Evolutionary conservation across 2,329 filamentous ascomycete genomes (phyloP).

Genomic region (Penicillium capsulatum): DNA sequence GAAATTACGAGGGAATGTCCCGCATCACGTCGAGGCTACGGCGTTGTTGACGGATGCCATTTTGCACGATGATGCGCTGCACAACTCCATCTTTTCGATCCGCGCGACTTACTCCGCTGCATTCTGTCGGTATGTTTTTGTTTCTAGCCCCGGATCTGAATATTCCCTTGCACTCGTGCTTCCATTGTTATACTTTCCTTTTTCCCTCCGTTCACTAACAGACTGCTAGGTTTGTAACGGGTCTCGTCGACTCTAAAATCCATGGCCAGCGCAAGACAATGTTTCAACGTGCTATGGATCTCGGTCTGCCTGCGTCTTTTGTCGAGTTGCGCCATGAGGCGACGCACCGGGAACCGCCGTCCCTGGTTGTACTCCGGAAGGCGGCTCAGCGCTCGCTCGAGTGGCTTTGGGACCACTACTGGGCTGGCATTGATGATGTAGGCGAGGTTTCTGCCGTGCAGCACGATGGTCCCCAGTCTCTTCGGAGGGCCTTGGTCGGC

Average conservation of each 20-base stretch:
- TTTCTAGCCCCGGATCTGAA: too few species aligned
- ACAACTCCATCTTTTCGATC: slow-evolving; percentile 44
- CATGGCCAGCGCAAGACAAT: slow-evolving; percentile 42
- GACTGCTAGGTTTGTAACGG: slow-evolving; percentile 42
- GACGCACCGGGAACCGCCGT: slow-evolving; percentile 82
- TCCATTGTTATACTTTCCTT: too few species aligned
- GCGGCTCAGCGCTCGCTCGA: slow-evolving; percentile 66
- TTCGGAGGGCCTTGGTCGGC: slow-evolving; percentile 18
- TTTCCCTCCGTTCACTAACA: background rate
- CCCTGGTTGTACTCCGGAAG: slow-evolving; percentile 65
- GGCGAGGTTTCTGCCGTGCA: slow-evolving; percentile 4
- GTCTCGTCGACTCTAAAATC: slow-evolving; percentile 43
- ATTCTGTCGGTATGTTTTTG: slow-evolving; percentile 41
- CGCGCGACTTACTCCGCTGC: slow-evolving; percentile 44
- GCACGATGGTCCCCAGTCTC: slow-evolving; percentile 11
- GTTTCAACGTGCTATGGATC: slow-evolving; percentile 42
- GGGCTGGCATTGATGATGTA: slow-evolving; percentile 51
- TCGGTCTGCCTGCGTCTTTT: slow-evolving; percentile 60
- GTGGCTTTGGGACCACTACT: slow-evolving; percentile 92
- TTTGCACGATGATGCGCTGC: slow-evolving; percentile 40
- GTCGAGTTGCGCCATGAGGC: slow-evolving; percentile 87
- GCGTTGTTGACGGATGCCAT: slow-evolving; percentile 46
- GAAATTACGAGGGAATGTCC: slow-evolving; percentile 44
- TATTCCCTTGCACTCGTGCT: too few species aligned
- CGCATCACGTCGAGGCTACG: slow-evolving; percentile 46